phyloP scores from a whole-genome alignment of 768 basidiomycete species.

The Boletus bicolor region DNA sequence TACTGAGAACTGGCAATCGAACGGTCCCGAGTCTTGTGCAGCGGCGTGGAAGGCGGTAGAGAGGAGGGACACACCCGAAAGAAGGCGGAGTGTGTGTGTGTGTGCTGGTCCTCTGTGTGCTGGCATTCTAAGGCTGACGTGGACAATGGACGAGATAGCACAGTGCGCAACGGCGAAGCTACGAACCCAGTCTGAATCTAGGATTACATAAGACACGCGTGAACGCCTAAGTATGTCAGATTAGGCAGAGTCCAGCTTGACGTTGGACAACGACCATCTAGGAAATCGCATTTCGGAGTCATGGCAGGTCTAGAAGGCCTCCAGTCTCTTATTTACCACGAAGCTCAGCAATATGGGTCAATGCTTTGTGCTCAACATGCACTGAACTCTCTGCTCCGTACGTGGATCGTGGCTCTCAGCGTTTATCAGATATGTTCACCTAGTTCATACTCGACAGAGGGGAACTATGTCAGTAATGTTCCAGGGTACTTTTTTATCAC shows the following conservation, averaged over 20 bases:
- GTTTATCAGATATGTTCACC: conserved; percentile 41
- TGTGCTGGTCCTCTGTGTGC: conserved; percentile 11
- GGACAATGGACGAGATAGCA: not conserved
- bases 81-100: not conserved
- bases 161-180: not conserved
- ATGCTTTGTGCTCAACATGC: conserved; percentile 90
- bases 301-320: conserved; percentile 64
- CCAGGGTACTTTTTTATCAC: not conserved
- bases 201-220: conserved; percentile 33
- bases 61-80: conserved; percentile 20
- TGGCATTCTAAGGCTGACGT: conserved; percentile 20
- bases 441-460: conserved; percentile 34
- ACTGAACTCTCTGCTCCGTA: conserved; percentile 76
- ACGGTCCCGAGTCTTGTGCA: conserved; percentile 39
- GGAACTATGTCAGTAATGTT: conserved; percentile 43
- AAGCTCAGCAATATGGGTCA: conserved; percentile 71
- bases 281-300: conserved; percentile 6
- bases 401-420: conserved; percentile 29
- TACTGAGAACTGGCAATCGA: conserved; percentile 50
- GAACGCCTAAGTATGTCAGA: conserved; percentile 23
- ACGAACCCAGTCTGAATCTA: conserved; percentile 4
- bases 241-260: conserved; percentile 16
- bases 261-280: conserved; percentile 13
- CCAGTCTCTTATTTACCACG: conserved; percentile 65
- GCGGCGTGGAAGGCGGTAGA: conserved; percentile 21